A percentile compares a stretch with the other conserved stretches of the same genome.
These are phyloP conservation scores for Huntiella bhutanensis DNA, from an alignment of 2,329 filamentous ascomycete genomes.

Conservation along the genomic window DNA sequence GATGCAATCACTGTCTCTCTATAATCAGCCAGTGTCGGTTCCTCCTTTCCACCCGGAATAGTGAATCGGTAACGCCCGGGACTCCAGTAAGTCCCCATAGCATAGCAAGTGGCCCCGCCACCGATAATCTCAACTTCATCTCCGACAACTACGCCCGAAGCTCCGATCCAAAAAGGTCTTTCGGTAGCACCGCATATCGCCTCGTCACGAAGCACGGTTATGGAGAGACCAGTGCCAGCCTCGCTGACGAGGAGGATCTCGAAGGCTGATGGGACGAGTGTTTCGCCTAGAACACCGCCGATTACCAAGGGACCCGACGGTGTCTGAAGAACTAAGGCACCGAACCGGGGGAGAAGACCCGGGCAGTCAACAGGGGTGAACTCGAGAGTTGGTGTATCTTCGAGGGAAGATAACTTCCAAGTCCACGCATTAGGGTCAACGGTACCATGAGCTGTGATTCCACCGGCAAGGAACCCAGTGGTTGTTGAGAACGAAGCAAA, in stretches of 20 bases:
- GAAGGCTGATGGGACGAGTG: slow-evolving; percentile 1
- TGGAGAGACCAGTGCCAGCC: background rate
- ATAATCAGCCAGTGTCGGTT: no score
- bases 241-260: slow-evolving; percentile 6
- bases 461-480: slow-evolving; percentile 49
- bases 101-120: slow-evolving; percentile 76
- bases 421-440: slow-evolving; percentile 43
- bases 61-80: slow-evolving; percentile 31
- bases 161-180: slow-evolving; percentile 51
- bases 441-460: slow-evolving; percentile 45
- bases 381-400: background rate
- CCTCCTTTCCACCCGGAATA: background rate
- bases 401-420: slow-evolving; percentile 32
- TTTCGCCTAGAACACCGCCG: slow-evolving; percentile 3
- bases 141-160: slow-evolving; percentile 29
- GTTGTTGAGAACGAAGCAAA: slow-evolving; percentile 21
- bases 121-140: slow-evolving; percentile 43
- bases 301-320: slow-evolving; percentile 18
- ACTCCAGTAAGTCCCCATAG: slow-evolving; percentile 78
- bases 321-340: slow-evolving; percentile 13
- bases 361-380: background rate
- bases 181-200: slow-evolving; percentile 3
- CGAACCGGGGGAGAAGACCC: slow-evolving; percentile 1
- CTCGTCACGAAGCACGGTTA: slow-evolving; percentile 4
- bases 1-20: no score